Evolutionary conservation across 352 stramenopile species (phyloP), one percentile per base, ranked within the genome.

Genomic region (Lagenidium giganteum): DNA sequence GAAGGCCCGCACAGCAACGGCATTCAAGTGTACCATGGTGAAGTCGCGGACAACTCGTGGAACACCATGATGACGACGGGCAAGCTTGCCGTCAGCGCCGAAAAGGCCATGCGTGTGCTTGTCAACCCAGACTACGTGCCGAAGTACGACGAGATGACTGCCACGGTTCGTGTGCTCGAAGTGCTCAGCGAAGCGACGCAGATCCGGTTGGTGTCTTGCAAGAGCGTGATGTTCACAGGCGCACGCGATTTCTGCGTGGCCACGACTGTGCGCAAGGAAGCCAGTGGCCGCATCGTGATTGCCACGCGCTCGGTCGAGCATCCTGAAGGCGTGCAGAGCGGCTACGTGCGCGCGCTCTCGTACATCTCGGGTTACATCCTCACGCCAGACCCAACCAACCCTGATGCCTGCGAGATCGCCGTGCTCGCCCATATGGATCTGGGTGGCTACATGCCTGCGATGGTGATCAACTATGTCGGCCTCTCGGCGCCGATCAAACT

Each of bases 401-500:
- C 62, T 1, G 56, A 76, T 40, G 67, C 61, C 42, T 81, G 73
- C 54, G 68, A 83, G 51, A 51, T 81, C 24, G 62, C 55, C 23
- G 60, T 86, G 0, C 56, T 83, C 31, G 73, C 70, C 2, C 67
- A 86, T 56, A 80, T 86, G 53, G 73, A 86, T 40, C 38, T 86
- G 39, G 73, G 73, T 49, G 73, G 73, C 36, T 67, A 77, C 49
- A 25, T 86, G 23, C 73, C 73, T 4, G 57, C 65, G 4, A 70
- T 70, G 54, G 62, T 86, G 8, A 64, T 86, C 53, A 63, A 67
- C 18, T 80, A 83, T 49, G 52, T 86, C 14, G 73, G 73, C 4
- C 57, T 86, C 16, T 81, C 73, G 22, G 70, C 70, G 6, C 73
- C 73, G 2, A 86, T 86, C 45, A 83, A 86, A 50, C 57, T 86